phyloP scores from a whole-genome alignment of 2,329 filamentous ascomycete genomes.

The Cordyceps tenuipes region DNA sequence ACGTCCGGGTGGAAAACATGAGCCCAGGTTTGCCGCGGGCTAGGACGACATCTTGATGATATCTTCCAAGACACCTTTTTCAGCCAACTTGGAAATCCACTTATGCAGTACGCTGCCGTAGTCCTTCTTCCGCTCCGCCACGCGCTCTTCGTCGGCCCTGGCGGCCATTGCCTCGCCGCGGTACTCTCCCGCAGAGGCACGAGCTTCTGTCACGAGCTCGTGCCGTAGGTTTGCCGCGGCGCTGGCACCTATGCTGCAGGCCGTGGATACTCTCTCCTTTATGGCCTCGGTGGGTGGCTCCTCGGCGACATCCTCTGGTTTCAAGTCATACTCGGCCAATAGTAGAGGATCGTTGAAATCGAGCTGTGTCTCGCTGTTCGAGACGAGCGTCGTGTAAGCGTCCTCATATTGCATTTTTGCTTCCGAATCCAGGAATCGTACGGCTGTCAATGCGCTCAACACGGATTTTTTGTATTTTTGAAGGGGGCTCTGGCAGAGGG shows the following conservation, averaged over 20 bases:
- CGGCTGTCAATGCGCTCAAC: conserved; percentile 31
- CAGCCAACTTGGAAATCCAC: conserved; percentile 62
- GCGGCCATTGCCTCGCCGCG: conserved; percentile 38
- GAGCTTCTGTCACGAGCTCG: conserved; percentile 33
- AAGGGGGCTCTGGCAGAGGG: conserved; percentile 61
- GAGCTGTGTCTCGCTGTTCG: background rate
- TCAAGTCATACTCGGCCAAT: background rate
- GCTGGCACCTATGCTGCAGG: conserved; percentile 9
- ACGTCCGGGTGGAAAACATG: background rate
- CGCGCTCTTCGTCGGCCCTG: conserved; percentile 42
- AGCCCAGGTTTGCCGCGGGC: background rate
- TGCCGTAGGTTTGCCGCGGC: conserved; percentile 29
- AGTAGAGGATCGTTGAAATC: background rate
- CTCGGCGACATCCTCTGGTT: background rate
- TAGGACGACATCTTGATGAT: conserved; percentile 21
- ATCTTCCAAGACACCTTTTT: conserved; percentile 51
- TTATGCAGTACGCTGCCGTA: conserved; percentile 59
- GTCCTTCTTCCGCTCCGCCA: conserved; percentile 53
- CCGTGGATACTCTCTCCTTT: background rate
- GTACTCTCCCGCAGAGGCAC: conserved; percentile 35
- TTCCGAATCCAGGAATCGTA: conserved; percentile 30
- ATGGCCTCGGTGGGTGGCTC: background rate
- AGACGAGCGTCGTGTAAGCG: background rate
- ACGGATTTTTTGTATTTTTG: conserved; percentile 39
- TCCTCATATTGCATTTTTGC: conserved; percentile 13